These are phyloP conservation scores for Leavenworthia alabamica DNA, from an alignment of 345 rosid species.

Conservation along the genomic window DNA sequence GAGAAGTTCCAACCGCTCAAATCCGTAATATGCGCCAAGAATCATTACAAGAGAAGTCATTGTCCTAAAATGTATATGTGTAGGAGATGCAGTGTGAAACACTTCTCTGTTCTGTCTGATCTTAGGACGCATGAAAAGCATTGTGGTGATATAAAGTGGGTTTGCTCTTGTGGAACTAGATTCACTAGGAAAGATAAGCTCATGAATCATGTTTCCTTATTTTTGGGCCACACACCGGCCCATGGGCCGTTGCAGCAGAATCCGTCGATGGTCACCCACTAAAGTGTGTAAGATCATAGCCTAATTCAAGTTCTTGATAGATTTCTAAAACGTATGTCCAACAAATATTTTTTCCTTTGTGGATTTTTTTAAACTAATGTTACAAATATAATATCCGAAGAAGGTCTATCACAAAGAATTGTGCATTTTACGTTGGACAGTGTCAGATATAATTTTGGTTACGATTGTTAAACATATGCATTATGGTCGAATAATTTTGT, in stretches of 20 bases:
- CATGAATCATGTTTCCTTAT: constrained; percentile 70
- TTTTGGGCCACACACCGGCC: constrained; percentile 57
- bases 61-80: constrained; percentile 90
- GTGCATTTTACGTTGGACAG: neutral
- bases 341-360: neutral
- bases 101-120: constrained; percentile 83
- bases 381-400: neutral
- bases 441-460: neutral
- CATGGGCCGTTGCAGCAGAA: neutral
- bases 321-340: neutral
- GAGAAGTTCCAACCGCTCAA: constrained; percentile 82
- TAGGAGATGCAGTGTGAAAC: constrained; percentile 67
- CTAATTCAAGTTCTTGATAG: neutral
- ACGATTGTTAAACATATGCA: neutral
- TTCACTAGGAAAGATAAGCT: constrained; percentile 88
- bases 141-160: constrained; percentile 72
- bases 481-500: neutral
- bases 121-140: constrained; percentile 92
- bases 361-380: neutral
- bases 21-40: constrained; percentile 78
- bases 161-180: constrained; percentile 80
- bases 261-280: neutral
- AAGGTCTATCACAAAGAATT: neutral
- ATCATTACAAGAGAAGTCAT: constrained; percentile 93
- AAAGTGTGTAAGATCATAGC: neutral